Conservation (phyloP, 2,329 filamentous ascomycete species). For the Cladosporium sp. region DNA sequence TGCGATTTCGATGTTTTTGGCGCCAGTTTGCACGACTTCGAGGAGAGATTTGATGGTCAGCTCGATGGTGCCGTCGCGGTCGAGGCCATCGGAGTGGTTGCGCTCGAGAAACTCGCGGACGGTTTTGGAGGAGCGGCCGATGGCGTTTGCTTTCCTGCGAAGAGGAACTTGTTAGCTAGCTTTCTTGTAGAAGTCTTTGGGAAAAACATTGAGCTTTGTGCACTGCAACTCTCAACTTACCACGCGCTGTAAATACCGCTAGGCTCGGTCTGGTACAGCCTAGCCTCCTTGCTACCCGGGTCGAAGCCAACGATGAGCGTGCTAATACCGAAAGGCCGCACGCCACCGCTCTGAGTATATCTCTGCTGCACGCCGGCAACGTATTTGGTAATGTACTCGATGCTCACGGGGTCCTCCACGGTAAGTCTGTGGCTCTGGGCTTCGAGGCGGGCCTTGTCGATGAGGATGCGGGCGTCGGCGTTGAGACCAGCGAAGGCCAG, state of each 20-base stretch:
- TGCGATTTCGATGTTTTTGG: constrained; percentile 99
- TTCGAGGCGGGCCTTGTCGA: constrained; percentile 96
- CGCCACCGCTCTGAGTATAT: constrained; percentile 98
- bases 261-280: constrained; percentile 98
- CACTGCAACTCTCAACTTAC: constrained; percentile 50
- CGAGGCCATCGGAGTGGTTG: constrained; percentile 98
- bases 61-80: constrained; percentile 91
- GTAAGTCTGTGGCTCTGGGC: constrained; percentile 96
- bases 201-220: no score
- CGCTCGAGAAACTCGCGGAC: constrained; percentile 97
- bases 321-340: constrained; percentile 97
- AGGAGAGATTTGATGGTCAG: constrained; percentile 96
- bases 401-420: constrained; percentile 92
- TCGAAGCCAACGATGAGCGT: constrained; percentile 98
- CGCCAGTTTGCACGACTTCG: constrained; percentile 96
- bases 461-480: constrained; percentile 93
- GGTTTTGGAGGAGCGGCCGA: constrained; percentile 97
- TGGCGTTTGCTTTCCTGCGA: constrained; percentile 94
- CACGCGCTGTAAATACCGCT: constrained; percentile 98
- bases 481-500: constrained; percentile 97
- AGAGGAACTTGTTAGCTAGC: not conserved
- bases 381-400: constrained; percentile 99
- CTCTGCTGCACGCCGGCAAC: constrained; percentile 96
- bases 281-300: constrained; percentile 79
- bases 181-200: no score